These are phyloP conservation scores for Leishmania turanica DNA, from an alignment of 208 protist species.

Conservation along the genomic window DNA sequence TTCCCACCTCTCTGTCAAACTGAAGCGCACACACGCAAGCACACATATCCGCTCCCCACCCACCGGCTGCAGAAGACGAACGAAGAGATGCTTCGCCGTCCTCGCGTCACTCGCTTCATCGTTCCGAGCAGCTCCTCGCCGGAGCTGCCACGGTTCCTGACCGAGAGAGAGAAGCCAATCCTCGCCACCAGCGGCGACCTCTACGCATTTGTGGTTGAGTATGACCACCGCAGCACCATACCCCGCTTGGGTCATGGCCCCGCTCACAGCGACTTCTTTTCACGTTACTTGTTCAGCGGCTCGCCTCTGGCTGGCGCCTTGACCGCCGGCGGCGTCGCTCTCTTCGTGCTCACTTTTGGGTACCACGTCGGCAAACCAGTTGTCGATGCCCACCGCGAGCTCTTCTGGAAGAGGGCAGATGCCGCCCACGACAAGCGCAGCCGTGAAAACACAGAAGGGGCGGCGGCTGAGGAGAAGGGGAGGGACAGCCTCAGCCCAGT, in stretches of 20 bases:
- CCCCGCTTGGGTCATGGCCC: not conserved
- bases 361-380: constrained; percentile 72
- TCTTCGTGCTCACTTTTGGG: constrained; percentile 57
- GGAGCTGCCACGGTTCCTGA: constrained; percentile 28
- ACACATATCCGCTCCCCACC: not conserved
- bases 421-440: not conserved
- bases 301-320: constrained; percentile 34
- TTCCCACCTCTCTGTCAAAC: not conserved
- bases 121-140: constrained; percentile 21
- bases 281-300: constrained; percentile 37
- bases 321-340: constrained; percentile 25
- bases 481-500: not conserved
- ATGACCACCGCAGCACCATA: constrained; percentile 40
- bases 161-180: constrained; percentile 4
- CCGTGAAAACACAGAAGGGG: not conserved
- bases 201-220: constrained; percentile 51
- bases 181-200: constrained; percentile 22
- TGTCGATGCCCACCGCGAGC: constrained; percentile 53
- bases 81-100: constrained; percentile 26
- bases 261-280: constrained; percentile 12
- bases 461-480: not conserved
- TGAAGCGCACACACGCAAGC: not conserved
- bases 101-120: constrained; percentile 16
- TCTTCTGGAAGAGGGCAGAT: constrained; percentile 6
- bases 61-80: not conserved